phyloP scores from a whole-genome alignment of 1,284 basidiomycete species.

The Marasmius sp. region DNA sequence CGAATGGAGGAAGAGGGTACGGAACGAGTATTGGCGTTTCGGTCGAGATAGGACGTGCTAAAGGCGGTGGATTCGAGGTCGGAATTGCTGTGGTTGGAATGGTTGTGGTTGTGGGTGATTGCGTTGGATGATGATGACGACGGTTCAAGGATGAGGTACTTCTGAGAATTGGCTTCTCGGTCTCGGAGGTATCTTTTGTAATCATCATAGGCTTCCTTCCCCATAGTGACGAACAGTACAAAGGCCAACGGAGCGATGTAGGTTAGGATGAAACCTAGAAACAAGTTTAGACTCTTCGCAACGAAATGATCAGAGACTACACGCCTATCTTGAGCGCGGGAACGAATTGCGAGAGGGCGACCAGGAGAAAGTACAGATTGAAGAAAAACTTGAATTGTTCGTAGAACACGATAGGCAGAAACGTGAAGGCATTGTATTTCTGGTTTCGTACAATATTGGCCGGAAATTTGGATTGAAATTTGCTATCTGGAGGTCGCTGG shows the following conservation, averaged over 20 bases:
- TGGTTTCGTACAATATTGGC: constrained; percentile 96
- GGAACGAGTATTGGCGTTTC: constrained; percentile 60
- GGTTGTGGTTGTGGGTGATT: constrained; percentile 23
- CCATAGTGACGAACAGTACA: constrained; percentile 93
- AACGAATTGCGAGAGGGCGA: constrained; percentile 94
- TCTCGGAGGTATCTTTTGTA: constrained; percentile 92
- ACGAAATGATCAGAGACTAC: constrained; percentile 21
- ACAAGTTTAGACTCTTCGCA: not conserved
- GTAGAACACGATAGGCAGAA: constrained; percentile 96
- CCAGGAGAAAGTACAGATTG: constrained; percentile 98
- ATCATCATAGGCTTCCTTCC: constrained; percentile 98
- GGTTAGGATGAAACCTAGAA: constrained; percentile 87
- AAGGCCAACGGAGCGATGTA: constrained; percentile 97
- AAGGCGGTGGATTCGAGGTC: constrained; percentile 24
- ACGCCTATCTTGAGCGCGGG: constrained; percentile 94
- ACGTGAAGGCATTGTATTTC: constrained; percentile 95
- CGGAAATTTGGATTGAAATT: constrained; percentile 65
- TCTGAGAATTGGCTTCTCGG: constrained; percentile 91
- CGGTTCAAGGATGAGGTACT: constrained; percentile 80
- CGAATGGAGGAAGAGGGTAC: constrained; percentile 87
- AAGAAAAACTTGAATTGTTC: constrained; percentile 99
- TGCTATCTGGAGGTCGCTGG: constrained; percentile 61
- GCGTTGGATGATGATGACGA: constrained; percentile 24
- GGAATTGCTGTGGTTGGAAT: constrained; percentile 8
- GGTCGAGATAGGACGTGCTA: constrained; percentile 35